Percentiles rank a stretch among this genome's conserved stretches.
These are phyloP conservation scores for Hymenoscyphus fructigenus DNA, from an alignment of 2,329 filamentous ascomycete genomes.

Conservation along the genomic window DNA sequence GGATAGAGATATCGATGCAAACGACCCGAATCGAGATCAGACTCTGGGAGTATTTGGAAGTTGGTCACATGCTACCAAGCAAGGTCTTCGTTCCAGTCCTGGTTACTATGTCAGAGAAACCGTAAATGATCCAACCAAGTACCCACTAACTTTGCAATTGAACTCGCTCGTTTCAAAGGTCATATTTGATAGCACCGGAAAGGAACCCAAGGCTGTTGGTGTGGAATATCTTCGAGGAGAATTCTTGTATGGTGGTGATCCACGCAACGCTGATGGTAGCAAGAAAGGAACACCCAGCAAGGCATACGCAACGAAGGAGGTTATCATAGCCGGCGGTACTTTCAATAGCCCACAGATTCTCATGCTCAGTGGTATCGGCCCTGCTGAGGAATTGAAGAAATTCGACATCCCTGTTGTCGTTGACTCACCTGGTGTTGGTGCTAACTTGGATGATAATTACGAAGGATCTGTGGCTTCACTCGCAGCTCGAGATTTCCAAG, in stretches of 20 bases:
- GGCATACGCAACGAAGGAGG: slow-evolving; percentile 36
- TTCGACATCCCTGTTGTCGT: slow-evolving; percentile 52
- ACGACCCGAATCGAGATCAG: slow-evolving; percentile 11
- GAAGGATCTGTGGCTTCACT: slow-evolving; percentile 12
- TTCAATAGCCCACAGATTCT: slow-evolving; percentile 49
- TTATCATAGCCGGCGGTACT: slow-evolving; percentile 49
- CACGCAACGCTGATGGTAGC: not conserved
- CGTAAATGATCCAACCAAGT: slow-evolving; percentile 13
- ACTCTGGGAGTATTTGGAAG: slow-evolving; percentile 8
- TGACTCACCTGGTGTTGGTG: slow-evolving; percentile 63
- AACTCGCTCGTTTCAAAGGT: slow-evolving; percentile 42
- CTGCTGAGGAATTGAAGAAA: slow-evolving; percentile 39
- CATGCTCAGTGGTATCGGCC: slow-evolving; percentile 48
- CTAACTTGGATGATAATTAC: slow-evolving; percentile 48
- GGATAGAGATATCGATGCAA: slow-evolving; percentile 9
- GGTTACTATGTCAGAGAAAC: slow-evolving; percentile 13
- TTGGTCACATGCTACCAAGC: slow-evolving; percentile 11
- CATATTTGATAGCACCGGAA: slow-evolving; percentile 37
- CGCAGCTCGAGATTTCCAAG: slow-evolving; percentile 9
- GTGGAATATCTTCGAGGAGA: slow-evolving; percentile 45
- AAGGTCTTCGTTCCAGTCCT: slow-evolving; percentile 10
- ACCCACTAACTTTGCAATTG: slow-evolving; percentile 24
- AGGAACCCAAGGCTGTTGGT: slow-evolving; percentile 40
- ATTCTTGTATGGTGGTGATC: slow-evolving; percentile 27
- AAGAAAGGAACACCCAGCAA: slow-evolving; percentile 6